phyloP scores from a whole-genome alignment of 257 asterid species.

The Marsdenia floribunda region DNA sequence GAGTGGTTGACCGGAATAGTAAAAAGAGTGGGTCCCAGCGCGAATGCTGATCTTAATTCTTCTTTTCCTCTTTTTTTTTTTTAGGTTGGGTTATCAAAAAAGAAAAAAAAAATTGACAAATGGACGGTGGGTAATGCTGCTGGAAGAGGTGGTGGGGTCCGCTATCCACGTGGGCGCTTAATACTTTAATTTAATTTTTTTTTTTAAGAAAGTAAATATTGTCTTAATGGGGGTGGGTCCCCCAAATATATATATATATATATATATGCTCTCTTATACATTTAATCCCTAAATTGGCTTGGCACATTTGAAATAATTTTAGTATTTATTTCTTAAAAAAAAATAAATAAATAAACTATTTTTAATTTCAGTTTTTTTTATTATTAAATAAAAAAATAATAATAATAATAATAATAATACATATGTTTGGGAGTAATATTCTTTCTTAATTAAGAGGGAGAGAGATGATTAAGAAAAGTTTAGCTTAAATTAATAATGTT shows the following conservation, averaged over 20 bases:
- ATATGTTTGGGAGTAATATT: background rate
- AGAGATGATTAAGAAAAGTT: background rate
- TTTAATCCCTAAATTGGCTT: background rate
- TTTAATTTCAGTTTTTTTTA: too few species aligned
- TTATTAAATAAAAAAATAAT: too few species aligned
- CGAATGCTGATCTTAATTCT: too few species aligned
- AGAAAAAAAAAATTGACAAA: too few species aligned
- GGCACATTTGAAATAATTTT: background rate
- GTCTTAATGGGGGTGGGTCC: background rate
- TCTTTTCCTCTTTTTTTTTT: too few species aligned
- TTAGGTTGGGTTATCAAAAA: too few species aligned
- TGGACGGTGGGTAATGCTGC: slow-evolving; percentile 6
- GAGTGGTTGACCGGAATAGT: slow-evolving; percentile 1
- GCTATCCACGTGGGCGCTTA: background rate
- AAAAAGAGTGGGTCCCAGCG: background rate
- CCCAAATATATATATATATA: background rate
- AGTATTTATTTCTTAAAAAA: too few species aligned
- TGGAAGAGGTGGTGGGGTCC: background rate
- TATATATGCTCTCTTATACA: background rate
- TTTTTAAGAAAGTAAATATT: background rate
- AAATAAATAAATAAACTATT: too few species aligned
- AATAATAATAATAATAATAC: too few species aligned
- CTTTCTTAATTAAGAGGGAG: background rate
- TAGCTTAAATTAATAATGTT: background rate
- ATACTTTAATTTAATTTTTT: too few species aligned